Evolutionary conservation across 2,329 filamentous ascomycete species (phyloP).

Genomic region (Neonectria punicea): DNA sequence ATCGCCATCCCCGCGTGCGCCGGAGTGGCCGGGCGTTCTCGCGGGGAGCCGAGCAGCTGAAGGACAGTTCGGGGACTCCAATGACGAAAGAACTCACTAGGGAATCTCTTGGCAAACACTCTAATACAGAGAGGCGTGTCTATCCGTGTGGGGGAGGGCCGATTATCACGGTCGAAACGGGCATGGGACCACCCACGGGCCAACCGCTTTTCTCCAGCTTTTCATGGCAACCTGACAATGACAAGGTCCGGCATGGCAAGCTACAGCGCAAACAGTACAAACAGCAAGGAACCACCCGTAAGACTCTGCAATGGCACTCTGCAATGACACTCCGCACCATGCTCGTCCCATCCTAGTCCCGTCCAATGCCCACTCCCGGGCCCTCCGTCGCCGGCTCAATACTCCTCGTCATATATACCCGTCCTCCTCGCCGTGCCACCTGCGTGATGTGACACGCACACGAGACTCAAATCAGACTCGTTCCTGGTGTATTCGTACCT

Average conservation of each 20-base stretch:
- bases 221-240: neutral
- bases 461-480: neutral
- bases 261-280: neutral
- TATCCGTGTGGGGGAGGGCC: neutral
- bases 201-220: neutral
- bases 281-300: neutral
- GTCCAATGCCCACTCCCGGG: neutral
- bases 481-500: neutral
- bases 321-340: neutral
- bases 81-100: neutral
- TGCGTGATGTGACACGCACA: neutral
- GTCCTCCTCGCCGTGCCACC: neutral
- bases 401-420: slow-evolving; percentile 11
- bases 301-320: neutral
- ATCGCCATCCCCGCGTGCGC: neutral
- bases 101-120: neutral
- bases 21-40: neutral
- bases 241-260: neutral
- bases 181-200: neutral
- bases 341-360: neutral
- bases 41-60: neutral
- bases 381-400: slow-evolving; percentile 3
- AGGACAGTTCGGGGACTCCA: neutral
- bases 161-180: slow-evolving; percentile 6
- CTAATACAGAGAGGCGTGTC: neutral